Evolutionary conservation across 352 stramenopile species (phyloP), one percentile per base, ranked within the genome.

Genomic region (Globisporangium recalcitrans): DNA sequence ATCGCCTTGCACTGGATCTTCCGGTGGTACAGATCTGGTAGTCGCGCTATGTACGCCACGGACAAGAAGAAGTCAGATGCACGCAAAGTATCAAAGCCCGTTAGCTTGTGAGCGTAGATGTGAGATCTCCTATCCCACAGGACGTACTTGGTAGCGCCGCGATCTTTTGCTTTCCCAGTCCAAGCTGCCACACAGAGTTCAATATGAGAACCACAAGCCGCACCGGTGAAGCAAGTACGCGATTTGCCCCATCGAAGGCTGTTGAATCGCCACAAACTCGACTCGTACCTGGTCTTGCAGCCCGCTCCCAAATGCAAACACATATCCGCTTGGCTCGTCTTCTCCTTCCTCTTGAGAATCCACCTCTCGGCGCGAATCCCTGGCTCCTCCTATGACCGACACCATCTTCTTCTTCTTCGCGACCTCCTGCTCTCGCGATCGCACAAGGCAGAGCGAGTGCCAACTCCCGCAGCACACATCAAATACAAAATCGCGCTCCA

Each of bases 371-470:
- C 47, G 51, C 44, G 52, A n/a, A 8, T 19, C 51, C 36, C 10
- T 22, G 6, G 48, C 16, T 31, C 26, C 13, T 9, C 29, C 48
- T 14, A 51, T 16, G 27, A 11, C 19, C 31, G 27, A n/a, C 7
- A 13, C 51, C 58, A 72, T 54, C 8, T 69, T 44, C 38, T 6
- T 44, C 4, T 13, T 42, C 55, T 62, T n/a, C n/a, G n/a, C n/a
- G n/a, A 52, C 40, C 2, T 70, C 56, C 16, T 62, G 65, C 8
- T 42, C 26, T 9, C 9, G 44, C 24, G 40, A 32, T 9, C 46
- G 62, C 5, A 74, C 80, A 47, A 92, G 72, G 36, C 82, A 92
- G 5, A 92, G 63, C 58, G 80, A 86, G 57, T 92, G 82, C 82
- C 82, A 92, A 36, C 65, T 88, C 10, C 72, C 69, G 38, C 82